Evolutionary conservation across 129 eudicot genomes (phyloP).

Genomic region (Chrysanthemum lavandulifolium): DNA sequence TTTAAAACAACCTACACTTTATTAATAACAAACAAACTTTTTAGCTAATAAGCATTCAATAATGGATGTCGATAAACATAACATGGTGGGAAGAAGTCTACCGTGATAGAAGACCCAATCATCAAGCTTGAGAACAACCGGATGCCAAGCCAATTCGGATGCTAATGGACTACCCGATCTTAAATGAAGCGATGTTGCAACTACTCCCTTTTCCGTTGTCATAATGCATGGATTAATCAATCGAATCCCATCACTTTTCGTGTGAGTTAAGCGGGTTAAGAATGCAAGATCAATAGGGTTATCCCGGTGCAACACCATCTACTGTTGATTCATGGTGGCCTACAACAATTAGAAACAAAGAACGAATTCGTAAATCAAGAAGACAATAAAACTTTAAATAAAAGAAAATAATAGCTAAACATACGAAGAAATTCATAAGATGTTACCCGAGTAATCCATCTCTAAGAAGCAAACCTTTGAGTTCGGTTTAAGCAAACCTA

Average conservation of each 20-base stretch:
- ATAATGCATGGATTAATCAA: conserved; percentile 57
- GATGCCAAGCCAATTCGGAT: conserved; percentile 77
- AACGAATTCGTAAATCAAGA: conserved; percentile 13
- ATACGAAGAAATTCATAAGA: conserved; percentile 75
- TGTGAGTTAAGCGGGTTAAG: conserved; percentile 56
- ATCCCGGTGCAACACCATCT: conserved; percentile 39
- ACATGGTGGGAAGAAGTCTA: conserved; percentile 97
- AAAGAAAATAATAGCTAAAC: conserved; percentile 19
- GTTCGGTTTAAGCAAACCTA: too few relatives aligned
- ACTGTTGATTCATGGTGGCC: conserved; percentile 80
- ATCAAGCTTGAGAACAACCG: conserved; percentile 85
- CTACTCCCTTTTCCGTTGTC: conserved; percentile 95
- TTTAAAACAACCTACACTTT: too few relatives aligned
- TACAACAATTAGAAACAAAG: conserved; percentile 19
- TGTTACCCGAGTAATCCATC: conserved; percentile 56
- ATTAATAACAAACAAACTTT: too few relatives aligned
- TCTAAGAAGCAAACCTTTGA: conserved; percentile 47
- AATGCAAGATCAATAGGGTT: conserved; percentile 86
- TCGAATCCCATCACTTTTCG: conserved; percentile 23
- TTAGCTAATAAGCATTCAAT: too few relatives aligned
- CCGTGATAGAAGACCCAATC: conserved; percentile 99
- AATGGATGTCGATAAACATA: too few relatives aligned
- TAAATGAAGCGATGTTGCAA: conserved; percentile 77
- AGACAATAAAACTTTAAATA: background rate
- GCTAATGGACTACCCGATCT: conserved; percentile 97